These are phyloP conservation scores for Huntiella savannae DNA, from an alignment of 2,329 filamentous ascomycete genomes.

Conservation along the genomic window DNA sequence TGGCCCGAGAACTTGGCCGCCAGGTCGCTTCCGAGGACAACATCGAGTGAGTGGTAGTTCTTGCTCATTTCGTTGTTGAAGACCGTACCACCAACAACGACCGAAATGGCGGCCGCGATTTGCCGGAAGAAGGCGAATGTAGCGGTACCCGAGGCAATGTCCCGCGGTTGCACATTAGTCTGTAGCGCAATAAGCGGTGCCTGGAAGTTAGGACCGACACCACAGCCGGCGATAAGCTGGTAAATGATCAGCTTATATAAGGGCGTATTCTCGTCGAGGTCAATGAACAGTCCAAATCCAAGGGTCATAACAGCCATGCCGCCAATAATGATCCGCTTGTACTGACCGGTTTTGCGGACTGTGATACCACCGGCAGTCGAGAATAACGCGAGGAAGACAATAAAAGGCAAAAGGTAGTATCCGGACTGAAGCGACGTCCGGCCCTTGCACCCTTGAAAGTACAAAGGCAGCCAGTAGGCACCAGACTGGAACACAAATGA, in stretches of 20 bases:
- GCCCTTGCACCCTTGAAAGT: constrained; percentile 60
- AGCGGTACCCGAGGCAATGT: constrained; percentile 50
- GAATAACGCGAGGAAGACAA: constrained; percentile 44
- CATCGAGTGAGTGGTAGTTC: constrained; percentile 28
- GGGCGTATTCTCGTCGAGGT: constrained; percentile 36
- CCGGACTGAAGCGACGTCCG: constrained; percentile 52
- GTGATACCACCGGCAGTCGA: constrained; percentile 38
- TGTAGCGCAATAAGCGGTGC: constrained; percentile 49
- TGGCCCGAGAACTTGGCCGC: constrained; percentile 36
- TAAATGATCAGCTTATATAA: constrained; percentile 39
- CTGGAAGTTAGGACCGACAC: constrained; percentile 51
- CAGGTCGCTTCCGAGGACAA: constrained; percentile 29
- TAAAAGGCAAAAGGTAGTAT: constrained; percentile 54
- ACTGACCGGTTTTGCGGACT: constrained; percentile 46
- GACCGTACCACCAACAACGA: constrained; percentile 59
- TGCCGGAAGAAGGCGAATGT: constrained; percentile 51
- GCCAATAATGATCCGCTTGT: constrained; percentile 38
- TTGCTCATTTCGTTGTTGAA: constrained; percentile 57
- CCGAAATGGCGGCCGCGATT: constrained; percentile 45
- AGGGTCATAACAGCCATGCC: constrained; percentile 41
- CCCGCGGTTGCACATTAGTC: constrained; percentile 37
- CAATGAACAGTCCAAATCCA: constrained; percentile 44
- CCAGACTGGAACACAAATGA: constrained; percentile 59
- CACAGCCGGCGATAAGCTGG: constrained; percentile 43
- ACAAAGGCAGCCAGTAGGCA: constrained; percentile 66